phyloP scores from a whole-genome alignment of 2,329 filamentous ascomycete species.

The Fusarium ambrosium region DNA sequence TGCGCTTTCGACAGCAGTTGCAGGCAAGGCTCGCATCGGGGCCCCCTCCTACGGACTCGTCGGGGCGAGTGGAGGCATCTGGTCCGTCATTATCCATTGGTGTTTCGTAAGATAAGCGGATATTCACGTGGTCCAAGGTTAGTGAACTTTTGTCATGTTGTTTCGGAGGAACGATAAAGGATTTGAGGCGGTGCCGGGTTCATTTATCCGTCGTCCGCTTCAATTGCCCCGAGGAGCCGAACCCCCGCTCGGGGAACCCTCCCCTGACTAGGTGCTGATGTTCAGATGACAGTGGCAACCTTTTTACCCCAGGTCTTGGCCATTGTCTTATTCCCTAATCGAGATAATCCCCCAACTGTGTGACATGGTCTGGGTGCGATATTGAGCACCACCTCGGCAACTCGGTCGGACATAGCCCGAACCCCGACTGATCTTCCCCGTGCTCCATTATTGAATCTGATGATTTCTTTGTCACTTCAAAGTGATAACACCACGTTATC shows the following conservation, averaged over 20 bases:
- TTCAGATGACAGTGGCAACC: no score
- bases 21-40: slow-evolving; percentile 5
- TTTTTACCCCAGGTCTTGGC: not conserved
- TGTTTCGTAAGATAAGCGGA: not conserved
- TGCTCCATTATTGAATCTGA: not conserved
- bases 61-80: slow-evolving; percentile 1
- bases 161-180: not conserved
- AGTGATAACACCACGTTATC: not conserved
- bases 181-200: not conserved
- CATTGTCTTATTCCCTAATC: not conserved
- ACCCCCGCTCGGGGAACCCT: not conserved
- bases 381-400: not conserved
- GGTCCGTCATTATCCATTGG: slow-evolving; percentile 1
- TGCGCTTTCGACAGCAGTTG: slow-evolving; percentile 12
- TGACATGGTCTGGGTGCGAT: not conserved
- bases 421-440: not conserved
- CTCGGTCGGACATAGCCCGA: slow-evolving; percentile 1
- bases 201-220: slow-evolving; percentile 7
- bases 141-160: not conserved
- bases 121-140: not conserved
- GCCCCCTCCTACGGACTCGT: not conserved
- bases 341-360: not conserved
- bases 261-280: not conserved
- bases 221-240: slow-evolving; percentile 5
- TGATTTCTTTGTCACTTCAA: not conserved